Conservation (phyloP, 768 basidiomycete species). For the Flagelloscypha sp. region DNA sequence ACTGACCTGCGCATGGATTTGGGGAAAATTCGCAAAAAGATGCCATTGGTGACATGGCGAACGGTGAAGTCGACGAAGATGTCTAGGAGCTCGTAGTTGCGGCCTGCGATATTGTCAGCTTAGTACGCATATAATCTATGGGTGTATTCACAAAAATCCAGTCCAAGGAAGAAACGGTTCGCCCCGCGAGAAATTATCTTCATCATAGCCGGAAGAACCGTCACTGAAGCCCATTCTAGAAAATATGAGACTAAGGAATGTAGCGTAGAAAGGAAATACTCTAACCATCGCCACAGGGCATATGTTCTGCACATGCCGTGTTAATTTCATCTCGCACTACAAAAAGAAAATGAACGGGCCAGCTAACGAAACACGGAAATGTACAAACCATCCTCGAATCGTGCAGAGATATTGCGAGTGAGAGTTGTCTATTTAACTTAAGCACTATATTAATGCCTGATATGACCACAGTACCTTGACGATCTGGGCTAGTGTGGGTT, state of each 20-base stretch:
- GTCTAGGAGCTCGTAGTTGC: constrained; percentile 19
- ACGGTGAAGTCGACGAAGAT: not conserved
- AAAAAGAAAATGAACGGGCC: constrained; percentile 11
- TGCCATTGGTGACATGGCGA: constrained; percentile 4
- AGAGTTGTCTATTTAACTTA: too few species aligned
- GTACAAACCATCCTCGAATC: constrained; percentile 11
- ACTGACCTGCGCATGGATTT: constrained; percentile 7
- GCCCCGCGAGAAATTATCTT: constrained; percentile 6
- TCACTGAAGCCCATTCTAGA: constrained; percentile 17
- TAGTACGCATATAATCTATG: too few species aligned
- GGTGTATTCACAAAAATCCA: constrained; percentile 6
- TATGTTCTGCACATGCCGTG: constrained; percentile 5
- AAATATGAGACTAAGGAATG: constrained; percentile 1
- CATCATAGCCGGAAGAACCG: constrained; percentile 5
- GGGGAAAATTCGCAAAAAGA: constrained; percentile 4
- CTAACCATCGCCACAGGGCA: constrained; percentile 3
- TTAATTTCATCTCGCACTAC: constrained; percentile 7
- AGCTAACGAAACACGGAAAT: constrained; percentile 13
- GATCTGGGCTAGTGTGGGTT: too few species aligned
- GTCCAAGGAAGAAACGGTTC: constrained; percentile 9
- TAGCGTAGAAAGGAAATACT: not conserved
- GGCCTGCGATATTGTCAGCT: constrained; percentile 18
- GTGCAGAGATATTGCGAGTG: constrained; percentile 5
- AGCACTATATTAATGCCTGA: too few species aligned
- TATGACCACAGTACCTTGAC: too few species aligned